Conservation (phyloP, 495 filamentous ascomycete species). For the Penicillium arizonense region DNA sequence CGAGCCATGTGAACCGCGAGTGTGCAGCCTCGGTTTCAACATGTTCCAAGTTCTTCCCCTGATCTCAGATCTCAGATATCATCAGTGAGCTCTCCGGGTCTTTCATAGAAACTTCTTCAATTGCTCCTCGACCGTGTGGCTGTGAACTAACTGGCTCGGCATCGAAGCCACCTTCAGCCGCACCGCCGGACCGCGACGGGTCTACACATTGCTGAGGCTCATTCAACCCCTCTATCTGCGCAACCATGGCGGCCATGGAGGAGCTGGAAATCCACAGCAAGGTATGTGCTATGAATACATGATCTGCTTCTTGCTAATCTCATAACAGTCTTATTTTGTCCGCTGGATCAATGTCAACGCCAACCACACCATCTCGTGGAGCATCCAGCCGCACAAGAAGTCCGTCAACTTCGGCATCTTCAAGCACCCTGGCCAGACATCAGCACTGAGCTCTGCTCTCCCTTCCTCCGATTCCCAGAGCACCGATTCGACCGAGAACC, state of each 20-base stretch:
- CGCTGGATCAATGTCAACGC: constrained; percentile 92
- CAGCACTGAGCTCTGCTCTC: constrained; percentile 47
- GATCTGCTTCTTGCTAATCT: neutral
- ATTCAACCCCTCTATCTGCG: constrained; percentile 8
- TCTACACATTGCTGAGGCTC: constrained; percentile 12
- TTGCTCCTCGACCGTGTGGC: constrained; percentile 1
- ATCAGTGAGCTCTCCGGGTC: neutral
- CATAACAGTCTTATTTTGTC: constrained; percentile 83
- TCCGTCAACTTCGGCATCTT: constrained; percentile 97
- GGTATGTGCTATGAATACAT: constrained; percentile 49
- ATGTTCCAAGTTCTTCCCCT: constrained; percentile 1
- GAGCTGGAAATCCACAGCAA: constrained; percentile 97
- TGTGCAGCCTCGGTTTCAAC: constrained; percentile 21
- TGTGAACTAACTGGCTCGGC: neutral
- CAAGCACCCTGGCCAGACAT: constrained; percentile 79
- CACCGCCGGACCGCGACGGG: constrained; percentile 21
- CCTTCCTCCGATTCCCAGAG: constrained; percentile 40
- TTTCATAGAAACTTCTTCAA: neutral
- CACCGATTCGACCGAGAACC: constrained; percentile 44
- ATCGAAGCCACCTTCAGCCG: constrained; percentile 22
- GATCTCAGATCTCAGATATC: neutral
- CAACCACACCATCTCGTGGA: constrained; percentile 94
- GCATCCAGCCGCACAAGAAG: constrained; percentile 94
- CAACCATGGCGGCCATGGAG: constrained; percentile 87
- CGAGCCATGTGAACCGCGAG: constrained; percentile 11